These are phyloP conservation scores for Raphidocelis subcapitata DNA, from an alignment of 139 green algal species.

Conservation along the genomic window DNA sequence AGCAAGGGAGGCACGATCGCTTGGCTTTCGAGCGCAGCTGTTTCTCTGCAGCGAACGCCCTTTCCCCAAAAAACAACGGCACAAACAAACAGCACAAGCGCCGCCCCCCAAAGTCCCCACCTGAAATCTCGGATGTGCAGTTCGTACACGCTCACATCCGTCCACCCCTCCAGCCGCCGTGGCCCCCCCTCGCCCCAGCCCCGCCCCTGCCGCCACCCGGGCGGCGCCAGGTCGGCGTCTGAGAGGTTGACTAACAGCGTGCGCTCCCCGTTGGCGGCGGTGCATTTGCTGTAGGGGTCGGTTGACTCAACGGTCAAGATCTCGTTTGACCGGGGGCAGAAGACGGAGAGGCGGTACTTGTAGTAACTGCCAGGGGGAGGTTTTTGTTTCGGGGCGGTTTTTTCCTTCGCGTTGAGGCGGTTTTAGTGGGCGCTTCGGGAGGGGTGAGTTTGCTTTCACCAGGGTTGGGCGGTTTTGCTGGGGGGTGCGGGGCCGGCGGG, in stretches of 20 bases:
- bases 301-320: constrained; percentile 56
- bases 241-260: constrained; percentile 49
- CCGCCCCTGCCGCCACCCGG: too few species aligned
- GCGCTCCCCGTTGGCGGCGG: constrained; percentile 46
- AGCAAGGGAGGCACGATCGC: too few species aligned
- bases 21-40: too few species aligned
- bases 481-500: too few species aligned
- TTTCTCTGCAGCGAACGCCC: too few species aligned
- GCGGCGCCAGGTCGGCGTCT: constrained; percentile 34
- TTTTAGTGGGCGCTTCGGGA: too few species aligned
- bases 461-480: too few species aligned
- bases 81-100: background rate
- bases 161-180: constrained; percentile 47
- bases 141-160: constrained; percentile 87
- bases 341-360: constrained; percentile 69
- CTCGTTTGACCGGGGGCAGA: constrained; percentile 54
- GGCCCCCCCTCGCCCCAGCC: constrained; percentile 25
- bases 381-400: background rate
- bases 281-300: constrained; percentile 79
- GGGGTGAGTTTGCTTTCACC: too few species aligned
- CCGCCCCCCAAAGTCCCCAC: constrained; percentile 12
- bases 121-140: constrained; percentile 93
- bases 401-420: too few species aligned
- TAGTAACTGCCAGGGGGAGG: constrained; percentile 43
- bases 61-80: background rate